Evolutionary conservation across 768 basidiomycete species (phyloP).

Genomic region (Lyophyllum atratum): DNA sequence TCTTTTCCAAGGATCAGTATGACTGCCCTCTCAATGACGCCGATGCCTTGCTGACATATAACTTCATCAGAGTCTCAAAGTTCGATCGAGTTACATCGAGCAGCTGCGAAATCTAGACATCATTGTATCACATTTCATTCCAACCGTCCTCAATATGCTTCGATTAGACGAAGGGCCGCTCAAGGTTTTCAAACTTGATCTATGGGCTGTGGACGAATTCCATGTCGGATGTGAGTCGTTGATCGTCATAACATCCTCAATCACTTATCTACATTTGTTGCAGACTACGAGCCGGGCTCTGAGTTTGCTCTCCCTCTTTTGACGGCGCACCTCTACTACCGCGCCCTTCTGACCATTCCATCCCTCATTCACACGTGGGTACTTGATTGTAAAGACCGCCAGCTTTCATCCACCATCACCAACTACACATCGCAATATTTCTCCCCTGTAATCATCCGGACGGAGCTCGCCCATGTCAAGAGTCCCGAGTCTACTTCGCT

Average conservation of each 20-base stretch:
- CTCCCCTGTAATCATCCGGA: constrained; percentile 83
- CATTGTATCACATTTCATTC: constrained; percentile 67
- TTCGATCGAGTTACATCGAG: constrained; percentile 83
- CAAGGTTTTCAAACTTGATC: constrained; percentile 77
- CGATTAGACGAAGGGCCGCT: constrained; percentile 63
- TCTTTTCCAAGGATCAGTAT: constrained; percentile 79
- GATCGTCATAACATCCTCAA: not conserved
- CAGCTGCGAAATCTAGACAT: constrained; percentile 75
- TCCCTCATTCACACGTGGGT: constrained; percentile 87
- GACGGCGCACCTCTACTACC: constrained; percentile 88
- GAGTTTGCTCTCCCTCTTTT: constrained; percentile 61
- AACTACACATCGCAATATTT: constrained; percentile 82
- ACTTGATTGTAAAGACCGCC: constrained; percentile 84
- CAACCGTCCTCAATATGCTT: constrained; percentile 67
- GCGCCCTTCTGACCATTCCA: constrained; percentile 80
- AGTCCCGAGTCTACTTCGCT: constrained; percentile 53
- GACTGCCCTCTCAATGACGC: constrained; percentile 26
- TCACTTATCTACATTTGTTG: constrained; percentile 1
- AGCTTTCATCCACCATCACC: constrained; percentile 74
- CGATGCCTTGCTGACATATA: not conserved
- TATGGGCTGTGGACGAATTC: constrained; percentile 86
- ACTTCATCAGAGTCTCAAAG: constrained; percentile 73
- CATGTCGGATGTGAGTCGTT: constrained; percentile 64
- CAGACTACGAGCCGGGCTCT: constrained; percentile 61
- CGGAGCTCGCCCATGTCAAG: constrained; percentile 79